These are phyloP conservation scores for Clitoria ternatea DNA, from an alignment of 306 rosid genomes.

Conservation along the genomic window DNA sequence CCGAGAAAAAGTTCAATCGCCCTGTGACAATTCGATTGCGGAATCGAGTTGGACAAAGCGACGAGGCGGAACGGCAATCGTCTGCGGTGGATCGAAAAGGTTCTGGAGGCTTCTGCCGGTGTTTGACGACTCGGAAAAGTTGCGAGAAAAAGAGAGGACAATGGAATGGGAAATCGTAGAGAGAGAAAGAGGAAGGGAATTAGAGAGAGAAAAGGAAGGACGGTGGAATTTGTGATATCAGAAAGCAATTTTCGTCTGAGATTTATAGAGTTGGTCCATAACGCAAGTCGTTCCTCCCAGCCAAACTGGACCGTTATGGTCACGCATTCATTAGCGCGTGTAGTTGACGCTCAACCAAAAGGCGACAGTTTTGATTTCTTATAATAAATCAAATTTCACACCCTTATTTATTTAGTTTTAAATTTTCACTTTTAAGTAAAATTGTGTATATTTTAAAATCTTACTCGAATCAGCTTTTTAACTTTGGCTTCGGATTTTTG, in stretches of 20 bases:
- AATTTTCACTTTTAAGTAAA: no score
- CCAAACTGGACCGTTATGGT: accelerated
- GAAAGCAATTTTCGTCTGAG: background rate
- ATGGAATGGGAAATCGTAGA: background rate
- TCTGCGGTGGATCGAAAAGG: background rate
- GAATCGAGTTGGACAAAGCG: background rate
- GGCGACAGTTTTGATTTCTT: background rate
- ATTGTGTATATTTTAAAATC: no score
- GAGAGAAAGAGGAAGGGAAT: background rate
- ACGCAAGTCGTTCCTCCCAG: background rate
- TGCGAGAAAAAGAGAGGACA: background rate
- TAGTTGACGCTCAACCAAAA: accelerated
- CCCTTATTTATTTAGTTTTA: no score
- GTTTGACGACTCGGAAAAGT: background rate
- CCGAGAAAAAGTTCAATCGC: background rate
- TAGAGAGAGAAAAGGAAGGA: background rate
- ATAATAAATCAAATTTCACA: no score
- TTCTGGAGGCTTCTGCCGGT: background rate
- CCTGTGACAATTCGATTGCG: background rate
- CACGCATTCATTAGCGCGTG: background rate
- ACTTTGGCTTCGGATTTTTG: no score
- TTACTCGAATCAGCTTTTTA: no score
- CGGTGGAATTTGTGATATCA: background rate
- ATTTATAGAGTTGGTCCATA: conserved; percentile 21
- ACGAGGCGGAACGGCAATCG: background rate